A percentile compares a stretch with the other conserved stretches of the same genome.
Conservation (phyloP, 2,329 filamentous ascomycete genomes). For the Diplodia sapinea region DNA sequence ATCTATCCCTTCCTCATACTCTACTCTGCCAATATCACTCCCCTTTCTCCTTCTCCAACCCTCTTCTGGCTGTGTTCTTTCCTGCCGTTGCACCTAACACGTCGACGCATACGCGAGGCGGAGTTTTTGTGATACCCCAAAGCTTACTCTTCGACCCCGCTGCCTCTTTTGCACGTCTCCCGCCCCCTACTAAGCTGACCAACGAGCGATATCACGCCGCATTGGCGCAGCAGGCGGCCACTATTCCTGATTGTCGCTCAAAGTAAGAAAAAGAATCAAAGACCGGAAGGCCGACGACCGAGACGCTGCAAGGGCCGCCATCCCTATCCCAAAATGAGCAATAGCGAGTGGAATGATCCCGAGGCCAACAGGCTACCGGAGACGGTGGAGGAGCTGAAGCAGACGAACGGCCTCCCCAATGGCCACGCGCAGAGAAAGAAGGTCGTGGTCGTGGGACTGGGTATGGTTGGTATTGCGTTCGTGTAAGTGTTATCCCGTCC, state of each 20-base stretch:
- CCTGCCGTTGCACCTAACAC: neutral
- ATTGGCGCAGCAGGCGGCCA: neutral
- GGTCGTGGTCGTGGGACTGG: slow-evolving; percentile 83
- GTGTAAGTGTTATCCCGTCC: slow-evolving; percentile 64
- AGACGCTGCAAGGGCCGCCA: neutral
- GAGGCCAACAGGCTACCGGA: slow-evolving; percentile 55
- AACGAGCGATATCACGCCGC: slow-evolving; percentile 32
- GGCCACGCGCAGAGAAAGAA: slow-evolving; percentile 61
- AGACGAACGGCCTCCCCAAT: slow-evolving; percentile 34
- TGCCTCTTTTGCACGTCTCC: slow-evolving; percentile 11
- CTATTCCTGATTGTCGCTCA: neutral
- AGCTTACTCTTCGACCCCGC: slow-evolving; percentile 27
- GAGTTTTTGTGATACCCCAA: neutral
- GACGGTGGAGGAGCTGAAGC: slow-evolving; percentile 48
- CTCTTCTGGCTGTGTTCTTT: too few relatives aligned
- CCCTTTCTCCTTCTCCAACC: neutral
- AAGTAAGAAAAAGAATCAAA: neutral
- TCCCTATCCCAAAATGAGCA: slow-evolving; percentile 44
- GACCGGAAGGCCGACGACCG: neutral
- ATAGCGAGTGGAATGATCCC: slow-evolving; percentile 53
- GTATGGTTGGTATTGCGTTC: slow-evolving; percentile 90
- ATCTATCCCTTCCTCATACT: neutral
- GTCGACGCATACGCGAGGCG: neutral
- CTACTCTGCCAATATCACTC: neutral
- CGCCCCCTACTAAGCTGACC: slow-evolving; percentile 36